These are phyloP conservation scores for Verticillium albo-atrum DNA, from an alignment of 2,329 filamentous ascomycete species.

Conservation along the genomic window DNA sequence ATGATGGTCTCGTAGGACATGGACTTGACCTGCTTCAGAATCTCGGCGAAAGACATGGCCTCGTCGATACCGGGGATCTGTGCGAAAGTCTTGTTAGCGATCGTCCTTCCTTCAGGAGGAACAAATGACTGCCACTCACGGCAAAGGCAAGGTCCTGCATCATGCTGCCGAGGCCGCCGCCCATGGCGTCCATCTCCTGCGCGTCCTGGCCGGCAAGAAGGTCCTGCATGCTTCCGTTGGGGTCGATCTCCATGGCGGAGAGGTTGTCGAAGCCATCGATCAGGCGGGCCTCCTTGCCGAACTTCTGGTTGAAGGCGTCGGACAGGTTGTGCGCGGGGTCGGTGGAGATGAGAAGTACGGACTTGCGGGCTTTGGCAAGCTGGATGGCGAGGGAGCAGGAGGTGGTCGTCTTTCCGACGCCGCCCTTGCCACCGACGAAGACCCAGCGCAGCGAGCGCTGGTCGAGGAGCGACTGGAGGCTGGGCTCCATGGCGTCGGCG, in stretches of 20 bases:
- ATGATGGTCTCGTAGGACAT: constrained; percentile 98
- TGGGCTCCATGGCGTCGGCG: constrained; percentile 82
- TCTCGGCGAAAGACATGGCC: constrained; percentile 99
- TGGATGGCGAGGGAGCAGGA: constrained; percentile 98
- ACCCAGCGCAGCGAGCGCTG: constrained; percentile 97
- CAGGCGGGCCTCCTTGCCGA: constrained; percentile 94
- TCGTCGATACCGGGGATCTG: constrained; percentile 98
- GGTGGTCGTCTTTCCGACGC: constrained; percentile 98
- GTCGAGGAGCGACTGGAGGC: constrained; percentile 89
- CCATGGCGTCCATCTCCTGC: constrained; percentile 57
- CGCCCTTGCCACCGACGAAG: constrained; percentile 97
- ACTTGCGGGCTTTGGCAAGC: constrained; percentile 90
- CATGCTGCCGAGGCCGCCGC: constrained; percentile 80
- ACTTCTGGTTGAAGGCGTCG: constrained; percentile 98
- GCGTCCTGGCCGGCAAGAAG: constrained; percentile 74
- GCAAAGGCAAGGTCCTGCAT: constrained; percentile 98
- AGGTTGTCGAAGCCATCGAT: constrained; percentile 90
- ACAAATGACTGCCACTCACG: constrained; percentile 45
- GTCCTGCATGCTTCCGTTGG: constrained; percentile 96
- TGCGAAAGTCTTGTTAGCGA: background rate
- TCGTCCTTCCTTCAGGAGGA: background rate
- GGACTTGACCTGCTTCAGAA: constrained; percentile 98
- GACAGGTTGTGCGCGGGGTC: constrained; percentile 97
- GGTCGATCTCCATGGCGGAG: constrained; percentile 98
- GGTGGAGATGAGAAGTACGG: constrained; percentile 94